These are phyloP conservation scores for Trichosporon sp. DNA, from an alignment of 1,284 basidiomycete genomes.

Conservation along the genomic window DNA sequence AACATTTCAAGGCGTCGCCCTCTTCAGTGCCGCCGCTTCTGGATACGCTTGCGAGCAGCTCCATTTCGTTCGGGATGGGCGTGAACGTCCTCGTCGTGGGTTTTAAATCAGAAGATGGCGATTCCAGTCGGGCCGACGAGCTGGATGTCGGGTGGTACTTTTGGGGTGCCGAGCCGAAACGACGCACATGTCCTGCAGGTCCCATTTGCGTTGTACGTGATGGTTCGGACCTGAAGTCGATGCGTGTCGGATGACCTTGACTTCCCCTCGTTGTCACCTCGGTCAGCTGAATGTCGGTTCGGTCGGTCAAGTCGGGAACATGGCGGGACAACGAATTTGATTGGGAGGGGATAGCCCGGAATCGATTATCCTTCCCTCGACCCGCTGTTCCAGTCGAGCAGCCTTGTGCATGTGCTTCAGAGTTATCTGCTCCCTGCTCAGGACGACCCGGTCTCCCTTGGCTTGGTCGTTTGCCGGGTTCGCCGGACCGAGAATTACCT, in stretches of 20 bases:
- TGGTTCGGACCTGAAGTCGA: background rate
- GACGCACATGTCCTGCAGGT: background rate
- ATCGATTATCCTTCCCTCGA: background rate
- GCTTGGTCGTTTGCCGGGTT: background rate
- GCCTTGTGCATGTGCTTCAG: background rate
- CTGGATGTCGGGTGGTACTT: background rate
- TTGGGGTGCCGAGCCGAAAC: background rate
- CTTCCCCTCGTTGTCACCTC: background rate
- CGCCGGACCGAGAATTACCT: background rate
- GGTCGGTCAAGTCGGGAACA: background rate
- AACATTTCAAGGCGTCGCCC: conserved; percentile 48
- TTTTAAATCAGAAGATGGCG: background rate
- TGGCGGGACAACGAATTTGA: background rate
- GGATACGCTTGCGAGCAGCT: conserved; percentile 38
- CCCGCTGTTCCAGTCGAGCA: background rate
- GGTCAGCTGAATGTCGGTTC: background rate
- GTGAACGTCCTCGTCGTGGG: conserved; percentile 2
- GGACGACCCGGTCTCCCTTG: background rate
- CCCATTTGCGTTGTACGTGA: background rate
- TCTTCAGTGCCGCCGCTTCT: conserved; percentile 44
- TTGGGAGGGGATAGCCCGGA: background rate
- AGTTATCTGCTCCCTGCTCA: background rate
- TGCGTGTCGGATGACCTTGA: background rate
- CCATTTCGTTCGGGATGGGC: conserved; percentile 29
- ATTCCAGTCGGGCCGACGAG: background rate